Conservation (phyloP, 306 rosid species). For the Albizia julibrissin region DNA sequence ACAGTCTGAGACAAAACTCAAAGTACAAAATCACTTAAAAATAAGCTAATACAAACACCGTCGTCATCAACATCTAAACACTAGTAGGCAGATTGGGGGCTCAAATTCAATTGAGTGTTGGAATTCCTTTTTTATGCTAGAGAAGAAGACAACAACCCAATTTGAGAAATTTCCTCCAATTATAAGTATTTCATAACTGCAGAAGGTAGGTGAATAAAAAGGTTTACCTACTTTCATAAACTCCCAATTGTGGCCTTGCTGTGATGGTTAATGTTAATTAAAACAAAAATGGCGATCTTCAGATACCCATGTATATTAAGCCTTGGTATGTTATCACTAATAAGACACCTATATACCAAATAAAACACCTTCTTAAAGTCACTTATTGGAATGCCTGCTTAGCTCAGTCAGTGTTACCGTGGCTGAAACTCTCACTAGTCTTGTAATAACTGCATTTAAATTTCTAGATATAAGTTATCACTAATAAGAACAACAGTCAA, state of each 20-base stretch:
- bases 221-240: background rate
- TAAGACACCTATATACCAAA: background rate
- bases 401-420: conserved; percentile 8
- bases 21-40: no score
- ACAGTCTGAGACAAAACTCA: no score
- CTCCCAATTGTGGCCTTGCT: background rate
- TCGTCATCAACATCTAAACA: background rate
- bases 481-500: background rate
- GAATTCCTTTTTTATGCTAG: background rate
- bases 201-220: background rate
- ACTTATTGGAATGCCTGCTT: background rate
- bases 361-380: background rate
- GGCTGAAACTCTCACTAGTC: conserved; percentile 4
- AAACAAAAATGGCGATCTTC: background rate
- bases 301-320: background rate
- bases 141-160: background rate
- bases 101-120: background rate
- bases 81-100: background rate
- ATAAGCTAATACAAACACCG: background rate
- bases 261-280: background rate
- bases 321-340: background rate
- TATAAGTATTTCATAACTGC: background rate
- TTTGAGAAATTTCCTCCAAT: background rate
- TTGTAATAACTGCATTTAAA: background rate
- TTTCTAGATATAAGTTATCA: background rate